These are phyloP conservation scores for Pseudocercospora vitis DNA, from an alignment of 2,329 filamentous ascomycete genomes.

Conservation along the genomic window DNA sequence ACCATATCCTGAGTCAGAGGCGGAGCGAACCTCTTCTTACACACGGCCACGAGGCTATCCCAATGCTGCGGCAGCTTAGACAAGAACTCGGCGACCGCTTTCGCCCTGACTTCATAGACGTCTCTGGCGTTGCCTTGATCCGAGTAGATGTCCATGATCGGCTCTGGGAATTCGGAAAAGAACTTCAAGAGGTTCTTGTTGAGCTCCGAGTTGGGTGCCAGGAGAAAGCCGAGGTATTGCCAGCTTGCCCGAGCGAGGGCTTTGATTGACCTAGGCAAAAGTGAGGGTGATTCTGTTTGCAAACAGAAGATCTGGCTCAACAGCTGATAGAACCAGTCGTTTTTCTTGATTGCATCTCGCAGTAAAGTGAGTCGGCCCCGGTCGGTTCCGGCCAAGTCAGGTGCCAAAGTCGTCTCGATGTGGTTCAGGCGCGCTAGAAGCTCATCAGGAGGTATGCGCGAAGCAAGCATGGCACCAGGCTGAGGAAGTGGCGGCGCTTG, in stretches of 20 bases:
- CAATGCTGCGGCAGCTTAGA: constrained; percentile 27
- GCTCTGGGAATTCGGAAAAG: constrained; percentile 54
- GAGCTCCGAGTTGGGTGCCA: constrained; percentile 50
- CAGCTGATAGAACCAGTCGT: constrained; percentile 64
- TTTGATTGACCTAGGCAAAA: constrained; percentile 42
- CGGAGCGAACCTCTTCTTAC: constrained; percentile 48
- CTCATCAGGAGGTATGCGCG: constrained; percentile 11
- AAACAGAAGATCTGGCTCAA: constrained; percentile 66
- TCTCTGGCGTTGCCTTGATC: constrained; percentile 42
- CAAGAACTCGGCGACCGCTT: constrained; percentile 27
- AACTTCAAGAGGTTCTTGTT: constrained; percentile 44
- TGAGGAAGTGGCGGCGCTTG: background rate
- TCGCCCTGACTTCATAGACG: constrained; percentile 38
- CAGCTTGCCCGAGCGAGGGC: constrained; percentile 34
- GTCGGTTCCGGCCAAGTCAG: constrained; percentile 16
- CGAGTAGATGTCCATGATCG: constrained; percentile 42
- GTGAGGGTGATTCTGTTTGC: constrained; percentile 47
- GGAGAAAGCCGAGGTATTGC: constrained; percentile 45
- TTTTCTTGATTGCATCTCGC: constrained; percentile 53
- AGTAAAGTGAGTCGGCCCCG: constrained; percentile 55
- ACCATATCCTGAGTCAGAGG: constrained; percentile 59
- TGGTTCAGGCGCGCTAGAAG: constrained; percentile 14
- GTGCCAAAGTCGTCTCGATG: constrained; percentile 7
- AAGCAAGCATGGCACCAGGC: constrained; percentile 6
- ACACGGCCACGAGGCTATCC: constrained; percentile 21